Conservation (phyloP, 768 basidiomycete genomes). For the Rhodotorula graminis region DNA sequence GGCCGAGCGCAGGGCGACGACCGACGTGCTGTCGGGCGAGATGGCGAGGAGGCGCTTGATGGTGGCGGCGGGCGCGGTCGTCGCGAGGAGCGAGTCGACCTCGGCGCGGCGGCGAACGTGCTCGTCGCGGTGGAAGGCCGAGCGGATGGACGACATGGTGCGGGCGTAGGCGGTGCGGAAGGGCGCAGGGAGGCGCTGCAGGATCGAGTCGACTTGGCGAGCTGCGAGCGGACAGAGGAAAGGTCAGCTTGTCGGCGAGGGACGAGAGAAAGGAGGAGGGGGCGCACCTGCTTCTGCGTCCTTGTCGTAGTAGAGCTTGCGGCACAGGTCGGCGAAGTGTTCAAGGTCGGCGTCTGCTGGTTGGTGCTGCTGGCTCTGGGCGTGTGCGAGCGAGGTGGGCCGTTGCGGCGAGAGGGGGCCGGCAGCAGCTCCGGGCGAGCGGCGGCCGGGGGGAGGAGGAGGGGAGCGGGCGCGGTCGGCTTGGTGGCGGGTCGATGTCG, state of each 20-base stretch:
- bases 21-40: constrained; percentile 7
- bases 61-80: neutral
- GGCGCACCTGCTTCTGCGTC: neutral
- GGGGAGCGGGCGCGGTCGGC: neutral
- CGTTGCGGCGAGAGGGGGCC: neutral
- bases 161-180: constrained; percentile 30
- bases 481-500: neutral
- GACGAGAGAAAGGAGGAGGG: neutral
- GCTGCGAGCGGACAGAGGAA: neutral
- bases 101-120: constrained; percentile 3
- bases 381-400: neutral
- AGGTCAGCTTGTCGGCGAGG: neutral
- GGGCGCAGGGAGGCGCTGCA: constrained; percentile 18
- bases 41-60: constrained; percentile 18
- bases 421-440: neutral
- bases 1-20: constrained; percentile 8
- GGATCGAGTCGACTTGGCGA: constrained; percentile 21
- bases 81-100: constrained; percentile 14
- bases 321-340: constrained; percentile 9
- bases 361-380: neutral
- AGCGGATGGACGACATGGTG: constrained; percentile 25
- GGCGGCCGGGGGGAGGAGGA: neutral
- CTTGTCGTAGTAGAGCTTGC: constrained; percentile 22
- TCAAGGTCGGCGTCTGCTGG: constrained; percentile 9
- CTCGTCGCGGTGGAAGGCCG: constrained; percentile 35